A percentile compares a stretch with the other conserved stretches of the same genome.
phyloP scores from a whole-genome alignment of 2,329 filamentous ascomycete genomes.

The Apiospora hydei region DNA sequence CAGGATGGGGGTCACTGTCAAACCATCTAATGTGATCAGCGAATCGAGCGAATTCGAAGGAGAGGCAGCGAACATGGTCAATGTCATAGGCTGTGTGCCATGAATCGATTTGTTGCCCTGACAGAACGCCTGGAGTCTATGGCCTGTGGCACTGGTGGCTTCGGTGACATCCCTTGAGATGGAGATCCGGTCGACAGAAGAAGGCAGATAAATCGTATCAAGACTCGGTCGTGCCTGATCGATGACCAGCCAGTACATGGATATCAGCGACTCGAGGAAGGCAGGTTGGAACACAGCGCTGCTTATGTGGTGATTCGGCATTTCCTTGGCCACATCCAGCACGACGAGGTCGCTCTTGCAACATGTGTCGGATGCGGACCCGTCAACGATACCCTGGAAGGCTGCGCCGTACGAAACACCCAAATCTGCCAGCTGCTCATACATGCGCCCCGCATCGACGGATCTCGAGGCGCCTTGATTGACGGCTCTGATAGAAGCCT shows the following conservation, averaged over 20 bases:
- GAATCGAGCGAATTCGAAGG: constrained; percentile 26
- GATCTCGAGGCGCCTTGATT: constrained; percentile 38
- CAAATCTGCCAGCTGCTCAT: constrained; percentile 42
- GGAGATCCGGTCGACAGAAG: constrained; percentile 48
- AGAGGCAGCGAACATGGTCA: constrained; percentile 43
- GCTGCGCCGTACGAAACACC: constrained; percentile 31
- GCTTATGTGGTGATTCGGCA: constrained; percentile 46
- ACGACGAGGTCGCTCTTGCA: constrained; percentile 46
- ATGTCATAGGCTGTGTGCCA: constrained; percentile 45
- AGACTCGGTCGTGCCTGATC: constrained; percentile 39
- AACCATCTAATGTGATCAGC: constrained; percentile 34
- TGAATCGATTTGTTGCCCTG: constrained; percentile 40
- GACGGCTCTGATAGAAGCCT: constrained; percentile 41
- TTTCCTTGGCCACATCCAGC: constrained; percentile 47
- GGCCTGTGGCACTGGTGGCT: constrained; percentile 38
- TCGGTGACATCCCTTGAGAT: constrained; percentile 43
- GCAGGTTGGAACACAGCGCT: constrained; percentile 47
- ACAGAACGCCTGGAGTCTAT: constrained; percentile 46
- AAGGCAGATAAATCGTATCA: constrained; percentile 52
- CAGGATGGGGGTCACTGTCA: constrained; percentile 31
- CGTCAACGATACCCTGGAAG: constrained; percentile 51
- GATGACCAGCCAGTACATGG: constrained; percentile 50
- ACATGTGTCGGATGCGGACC: constrained; percentile 46
- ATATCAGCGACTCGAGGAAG: constrained; percentile 50
- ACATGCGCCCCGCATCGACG: constrained; percentile 49